These are phyloP conservation scores for Aspergillus homomorphus DNA, from an alignment of 495 filamentous ascomycete genomes.

Conservation along the genomic window DNA sequence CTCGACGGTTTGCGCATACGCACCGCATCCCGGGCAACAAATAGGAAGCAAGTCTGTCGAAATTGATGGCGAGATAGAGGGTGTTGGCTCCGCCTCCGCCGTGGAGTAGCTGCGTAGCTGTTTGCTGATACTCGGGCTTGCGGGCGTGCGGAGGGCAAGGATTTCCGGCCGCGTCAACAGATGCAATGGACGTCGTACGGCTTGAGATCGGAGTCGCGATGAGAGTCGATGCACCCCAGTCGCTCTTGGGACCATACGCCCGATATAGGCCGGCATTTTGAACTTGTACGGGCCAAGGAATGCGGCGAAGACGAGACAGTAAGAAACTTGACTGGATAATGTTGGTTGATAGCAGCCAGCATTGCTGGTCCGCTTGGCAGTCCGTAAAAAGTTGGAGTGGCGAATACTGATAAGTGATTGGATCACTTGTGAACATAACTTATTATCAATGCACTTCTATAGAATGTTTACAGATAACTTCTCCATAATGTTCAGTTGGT, in stretches of 20 bases:
- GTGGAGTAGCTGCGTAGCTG: constrained; percentile 27
- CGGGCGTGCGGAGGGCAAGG: constrained; percentile 9
- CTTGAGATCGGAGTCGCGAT: not conserved
- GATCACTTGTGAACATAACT: not conserved
- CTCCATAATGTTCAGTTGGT: not conserved
- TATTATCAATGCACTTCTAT: not conserved
- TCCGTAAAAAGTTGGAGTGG: constrained; percentile 19
- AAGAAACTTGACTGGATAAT: constrained; percentile 26
- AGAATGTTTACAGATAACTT: too few species aligned
- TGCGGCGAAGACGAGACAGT: constrained; percentile 18
- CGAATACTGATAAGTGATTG: constrained; percentile 4
- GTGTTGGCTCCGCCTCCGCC: constrained; percentile 3
- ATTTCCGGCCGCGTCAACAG: constrained; percentile 8
- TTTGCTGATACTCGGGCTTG: not conserved
- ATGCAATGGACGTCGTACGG: constrained; percentile 1
- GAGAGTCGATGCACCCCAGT: constrained; percentile 6
- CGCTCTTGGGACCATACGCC: constrained; percentile 26
- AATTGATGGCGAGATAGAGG: constrained; percentile 6
- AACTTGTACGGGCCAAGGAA: constrained; percentile 6
- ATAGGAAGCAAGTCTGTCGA: constrained; percentile 28
- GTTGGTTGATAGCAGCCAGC: constrained; percentile 3
- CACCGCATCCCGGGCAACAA: constrained; percentile 85
- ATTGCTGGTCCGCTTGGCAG: constrained; percentile 11
- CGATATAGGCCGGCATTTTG: constrained; percentile 34
- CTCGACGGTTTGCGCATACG: constrained; percentile 67